These are phyloP conservation scores for Rhinocladiella mackenziei DNA, from an alignment of 2,329 filamentous ascomycete genomes.

Conservation along the genomic window DNA sequence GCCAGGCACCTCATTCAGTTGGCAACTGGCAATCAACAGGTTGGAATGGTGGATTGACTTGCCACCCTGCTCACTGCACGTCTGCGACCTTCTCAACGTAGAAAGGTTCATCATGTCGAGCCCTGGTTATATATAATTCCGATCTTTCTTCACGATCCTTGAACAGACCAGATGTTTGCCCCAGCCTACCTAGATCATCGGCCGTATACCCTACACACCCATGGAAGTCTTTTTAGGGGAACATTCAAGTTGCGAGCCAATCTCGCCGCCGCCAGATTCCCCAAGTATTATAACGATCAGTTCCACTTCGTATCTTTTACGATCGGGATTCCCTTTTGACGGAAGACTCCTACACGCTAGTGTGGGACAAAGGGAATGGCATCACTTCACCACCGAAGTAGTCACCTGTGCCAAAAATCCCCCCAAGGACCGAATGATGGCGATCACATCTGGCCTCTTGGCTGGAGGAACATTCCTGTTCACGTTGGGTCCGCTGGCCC, in stretches of 20 bases:
- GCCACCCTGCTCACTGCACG: too few species aligned
- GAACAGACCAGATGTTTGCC: neutral
- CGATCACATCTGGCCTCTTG: neutral
- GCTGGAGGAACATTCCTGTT: neutral
- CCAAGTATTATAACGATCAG: neutral
- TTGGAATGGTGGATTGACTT: too few species aligned
- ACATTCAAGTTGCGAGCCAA: neutral
- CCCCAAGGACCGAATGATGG: neutral
- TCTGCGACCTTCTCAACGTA: too few species aligned
- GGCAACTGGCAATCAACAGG: too few species aligned
- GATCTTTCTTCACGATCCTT: neutral
- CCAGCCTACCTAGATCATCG: neutral
- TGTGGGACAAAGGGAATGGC: neutral
- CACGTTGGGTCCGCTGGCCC: neutral
- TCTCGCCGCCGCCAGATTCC: neutral
- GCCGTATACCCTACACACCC: neutral
- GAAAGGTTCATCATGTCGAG: too few species aligned
- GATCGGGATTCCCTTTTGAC: neutral
- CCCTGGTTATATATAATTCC: neutral
- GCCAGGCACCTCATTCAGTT: too few species aligned
- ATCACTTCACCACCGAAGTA: neutral
- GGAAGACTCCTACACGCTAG: neutral
- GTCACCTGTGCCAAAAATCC: neutral
- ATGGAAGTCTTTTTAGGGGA: neutral
- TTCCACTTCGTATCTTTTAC: neutral